These are phyloP conservation scores for Leccinum subrobustum DNA, from an alignment of 1,284 basidiomycete species.

Conservation along the genomic window DNA sequence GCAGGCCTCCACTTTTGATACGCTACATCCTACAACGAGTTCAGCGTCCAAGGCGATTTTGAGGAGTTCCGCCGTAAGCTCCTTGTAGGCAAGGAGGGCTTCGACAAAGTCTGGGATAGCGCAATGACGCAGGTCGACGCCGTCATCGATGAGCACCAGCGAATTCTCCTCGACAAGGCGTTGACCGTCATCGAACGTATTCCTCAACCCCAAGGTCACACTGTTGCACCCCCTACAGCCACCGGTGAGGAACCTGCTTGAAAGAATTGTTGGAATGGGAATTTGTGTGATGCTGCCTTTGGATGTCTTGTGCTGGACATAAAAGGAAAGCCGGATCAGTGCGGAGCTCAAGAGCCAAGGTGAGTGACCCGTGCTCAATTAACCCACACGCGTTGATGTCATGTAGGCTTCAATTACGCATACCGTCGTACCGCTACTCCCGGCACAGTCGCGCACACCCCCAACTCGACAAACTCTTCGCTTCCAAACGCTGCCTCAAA, in stretches of 20 bases:
- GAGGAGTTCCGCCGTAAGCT: conserved; percentile 90
- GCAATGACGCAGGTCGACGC: conserved; percentile 91
- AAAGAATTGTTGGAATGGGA: conserved; percentile 99
- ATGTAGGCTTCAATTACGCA: conserved; percentile 90
- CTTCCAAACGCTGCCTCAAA: conserved; percentile 33
- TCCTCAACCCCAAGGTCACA: conserved; percentile 60
- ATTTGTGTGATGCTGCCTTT: conserved; percentile 91
- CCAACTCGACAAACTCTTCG: conserved; percentile 39
- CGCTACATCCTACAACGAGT: conserved; percentile 95
- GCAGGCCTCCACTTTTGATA: conserved; percentile 98
- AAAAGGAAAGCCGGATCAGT: conserved; percentile 78
- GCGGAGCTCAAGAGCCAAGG: conserved; percentile 29
- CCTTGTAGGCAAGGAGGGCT: conserved; percentile 73
- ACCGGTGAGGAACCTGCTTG: conserved; percentile 81
- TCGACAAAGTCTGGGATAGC: conserved; percentile 91
- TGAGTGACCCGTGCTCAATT: conserved; percentile 32
- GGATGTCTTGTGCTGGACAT: conserved; percentile 88
- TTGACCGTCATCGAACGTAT: conserved; percentile 82
- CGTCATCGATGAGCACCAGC: conserved; percentile 91
- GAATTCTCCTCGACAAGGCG: conserved; percentile 87
- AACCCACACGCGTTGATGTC: conserved; percentile 9
- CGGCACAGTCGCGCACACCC: conserved; percentile 40
- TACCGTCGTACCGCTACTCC: conserved; percentile 57
- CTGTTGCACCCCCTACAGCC: conserved; percentile 50
- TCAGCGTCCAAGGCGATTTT: conserved; percentile 88